Percentiles rank a stretch among this genome's conserved stretches.
Conservation (phyloP, 305 asterid genomes). For the Plantago rigida region DNA sequence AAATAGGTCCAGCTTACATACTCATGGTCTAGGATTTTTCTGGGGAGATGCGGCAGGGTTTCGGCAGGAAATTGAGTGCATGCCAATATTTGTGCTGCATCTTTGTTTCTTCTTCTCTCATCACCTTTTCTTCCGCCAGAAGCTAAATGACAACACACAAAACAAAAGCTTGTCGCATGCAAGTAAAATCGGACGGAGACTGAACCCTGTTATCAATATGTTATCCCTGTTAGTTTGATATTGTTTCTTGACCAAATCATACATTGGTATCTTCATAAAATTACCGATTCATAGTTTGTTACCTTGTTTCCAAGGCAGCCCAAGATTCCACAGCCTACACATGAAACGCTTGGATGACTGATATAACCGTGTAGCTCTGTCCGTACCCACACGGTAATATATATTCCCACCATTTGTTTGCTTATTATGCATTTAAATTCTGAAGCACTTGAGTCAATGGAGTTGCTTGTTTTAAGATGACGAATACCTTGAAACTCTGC, state of each 20-base stretch:
- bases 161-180: conserved; percentile 53
- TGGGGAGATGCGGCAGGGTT: conserved; percentile 36
- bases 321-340: conserved; percentile 55
- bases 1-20: conserved; percentile 25
- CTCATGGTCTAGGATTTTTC: conserved; percentile 58
- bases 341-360: conserved; percentile 38
- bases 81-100: conserved; percentile 40
- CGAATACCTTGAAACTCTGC: conserved; percentile 40
- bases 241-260: conserved; percentile 18
- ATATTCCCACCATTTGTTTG: conserved; percentile 61
- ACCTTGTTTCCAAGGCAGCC: conserved; percentile 68
- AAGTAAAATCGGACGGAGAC: conserved; percentile 54
- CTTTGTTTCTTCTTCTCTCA: conserved; percentile 44
- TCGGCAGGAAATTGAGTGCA: conserved; percentile 41
- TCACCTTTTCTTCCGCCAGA: conserved; percentile 64
- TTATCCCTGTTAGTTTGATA: conserved; percentile 16
- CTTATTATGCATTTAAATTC: conserved; percentile 43
- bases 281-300: conserved; percentile 7
- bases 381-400: conserved; percentile 50
- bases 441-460: conserved; percentile 28
- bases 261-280: not conserved
- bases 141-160: conserved; percentile 60
- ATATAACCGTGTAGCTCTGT: conserved; percentile 34
- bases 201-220: conserved; percentile 43
- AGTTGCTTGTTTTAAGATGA: conserved; percentile 30